phyloP scores from a whole-genome alignment of 2,329 filamentous ascomycete species.

The Trichophyton equinum region DNA sequence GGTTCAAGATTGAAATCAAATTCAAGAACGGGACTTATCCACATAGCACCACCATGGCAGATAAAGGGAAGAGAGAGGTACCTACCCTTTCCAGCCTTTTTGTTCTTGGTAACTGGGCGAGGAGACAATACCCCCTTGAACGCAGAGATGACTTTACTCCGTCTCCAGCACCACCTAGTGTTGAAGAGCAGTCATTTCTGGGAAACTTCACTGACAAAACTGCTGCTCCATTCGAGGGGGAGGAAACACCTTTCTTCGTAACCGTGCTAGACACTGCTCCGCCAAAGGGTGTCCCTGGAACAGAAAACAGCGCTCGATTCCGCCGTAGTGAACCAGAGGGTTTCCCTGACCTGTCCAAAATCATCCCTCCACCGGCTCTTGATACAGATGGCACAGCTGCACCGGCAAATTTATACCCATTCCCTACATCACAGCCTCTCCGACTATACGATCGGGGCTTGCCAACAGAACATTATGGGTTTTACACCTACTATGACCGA shows the following conservation, averaged over 20 bases:
- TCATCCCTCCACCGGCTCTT: conserved; percentile 52
- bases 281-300: conserved; percentile 14
- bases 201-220: conserved; percentile 75
- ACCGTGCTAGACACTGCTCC: conserved; percentile 45
- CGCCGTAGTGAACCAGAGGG: conserved; percentile 9
- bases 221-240: conserved; percentile 59
- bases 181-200: conserved; percentile 64
- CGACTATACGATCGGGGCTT: conserved; percentile 74
- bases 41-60: conserved; percentile 49
- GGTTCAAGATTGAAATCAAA: conserved; percentile 64
- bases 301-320: conserved; percentile 21
- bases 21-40: conserved; percentile 43
- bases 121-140: conserved; percentile 9
- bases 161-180: conserved; percentile 36
- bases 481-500: conserved; percentile 84
- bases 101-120: neutral
- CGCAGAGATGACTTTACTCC: conserved; percentile 28
- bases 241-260: conserved; percentile 80
- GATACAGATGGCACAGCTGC: conserved; percentile 59
- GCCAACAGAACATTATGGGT: conserved; percentile 76
- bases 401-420: conserved; percentile 58
- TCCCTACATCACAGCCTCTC: conserved; percentile 59
- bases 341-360: conserved; percentile 37
- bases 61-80: conserved; percentile 17
- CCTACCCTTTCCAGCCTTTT: neutral